These are phyloP conservation scores for Clavaria fumosa DNA, from an alignment of 768 basidiomycete genomes.

Conservation along the genomic window DNA sequence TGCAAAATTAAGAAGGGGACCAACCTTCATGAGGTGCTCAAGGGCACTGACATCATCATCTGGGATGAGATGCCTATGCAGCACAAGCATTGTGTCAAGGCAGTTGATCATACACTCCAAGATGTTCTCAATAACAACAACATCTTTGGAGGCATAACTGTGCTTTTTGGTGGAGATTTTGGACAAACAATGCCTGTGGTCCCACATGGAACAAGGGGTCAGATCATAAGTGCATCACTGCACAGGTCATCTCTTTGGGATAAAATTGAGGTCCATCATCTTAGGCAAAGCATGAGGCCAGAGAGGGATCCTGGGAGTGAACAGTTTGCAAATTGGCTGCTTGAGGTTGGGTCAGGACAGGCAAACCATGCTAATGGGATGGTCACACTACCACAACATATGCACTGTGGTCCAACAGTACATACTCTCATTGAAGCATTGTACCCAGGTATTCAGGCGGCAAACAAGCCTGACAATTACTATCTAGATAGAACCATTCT, in stretches of 20 bases:
- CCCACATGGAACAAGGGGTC: slow-evolving; percentile 18
- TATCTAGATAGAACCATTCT: slow-evolving; percentile 23
- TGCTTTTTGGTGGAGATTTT: slow-evolving; percentile 27
- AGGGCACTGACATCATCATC: slow-evolving; percentile 18
- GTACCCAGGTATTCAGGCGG: slow-evolving; percentile 13
- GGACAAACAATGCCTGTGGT: slow-evolving; percentile 32
- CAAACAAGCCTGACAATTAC: slow-evolving; percentile 14
- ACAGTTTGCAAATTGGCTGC: slow-evolving; percentile 24
- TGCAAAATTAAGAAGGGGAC: slow-evolving; percentile 19
- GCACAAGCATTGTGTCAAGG: slow-evolving; percentile 18
- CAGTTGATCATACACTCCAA: slow-evolving; percentile 18
- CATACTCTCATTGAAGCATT: slow-evolving; percentile 15
- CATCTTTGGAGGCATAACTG: slow-evolving; percentile 26
- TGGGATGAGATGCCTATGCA: slow-evolving; percentile 27
- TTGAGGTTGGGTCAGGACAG: slow-evolving; percentile 22
- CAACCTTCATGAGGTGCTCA: slow-evolving; percentile 15
- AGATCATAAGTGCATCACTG: slow-evolving; percentile 24
- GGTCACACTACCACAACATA: slow-evolving; percentile 16
- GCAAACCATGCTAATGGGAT: slow-evolving; percentile 10
- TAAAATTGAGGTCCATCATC: slow-evolving; percentile 17
- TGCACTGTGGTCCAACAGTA: slow-evolving; percentile 13
- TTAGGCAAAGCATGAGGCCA: slow-evolving; percentile 28
- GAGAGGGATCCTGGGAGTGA: slow-evolving; percentile 14
- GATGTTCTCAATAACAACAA: slow-evolving; percentile 15
- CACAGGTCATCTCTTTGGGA: slow-evolving; percentile 25